A percentile compares a stretch with the other conserved stretches of the same genome.
These are phyloP conservation scores for Begonia fuchsioides DNA, from an alignment of 306 rosid species.

Conservation along the genomic window DNA sequence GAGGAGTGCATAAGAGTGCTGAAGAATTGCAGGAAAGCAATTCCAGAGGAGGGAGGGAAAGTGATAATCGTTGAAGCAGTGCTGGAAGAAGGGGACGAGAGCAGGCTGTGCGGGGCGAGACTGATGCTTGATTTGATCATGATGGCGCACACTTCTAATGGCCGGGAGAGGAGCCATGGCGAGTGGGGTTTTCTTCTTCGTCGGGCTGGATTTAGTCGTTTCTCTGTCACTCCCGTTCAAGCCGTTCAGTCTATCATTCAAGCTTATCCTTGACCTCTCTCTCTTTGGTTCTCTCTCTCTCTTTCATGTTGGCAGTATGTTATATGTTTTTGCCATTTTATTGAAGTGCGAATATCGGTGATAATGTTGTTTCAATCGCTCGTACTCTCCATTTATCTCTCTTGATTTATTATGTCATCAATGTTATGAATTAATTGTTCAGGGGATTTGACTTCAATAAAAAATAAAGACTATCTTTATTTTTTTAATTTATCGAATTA, in stretches of 20 bases:
- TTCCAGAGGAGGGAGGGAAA: constrained; percentile 33
- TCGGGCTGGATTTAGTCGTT: constrained; percentile 32
- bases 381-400: no score
- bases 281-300: no score
- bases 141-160: constrained; percentile 42
- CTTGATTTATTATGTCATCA: no score
- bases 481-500: no score
- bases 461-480: no score
- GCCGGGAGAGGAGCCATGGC: constrained; percentile 38
- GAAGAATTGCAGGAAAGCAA: constrained; percentile 31
- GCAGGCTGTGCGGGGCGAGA: constrained; percentile 19
- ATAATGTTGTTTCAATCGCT: no score
- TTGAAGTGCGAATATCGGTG: no score
- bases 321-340: no score
- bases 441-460: no score
- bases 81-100: constrained; percentile 18
- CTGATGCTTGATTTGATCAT: constrained; percentile 42
- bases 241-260: constrained; percentile 30
- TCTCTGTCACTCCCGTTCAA: constrained; percentile 17
- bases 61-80: constrained; percentile 36
- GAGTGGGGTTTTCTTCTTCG: constrained; percentile 46
- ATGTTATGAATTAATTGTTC: no score
- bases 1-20: constrained; percentile 43
- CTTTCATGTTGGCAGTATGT: no score
- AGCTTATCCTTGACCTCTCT: constrained; percentile 28